A percentile compares a stretch with the other conserved stretches of the same genome.
Evolutionary conservation across 192 early-diverging fungal species (phyloP).

Genomic region (Rhizophlyctis rosea): DNA sequence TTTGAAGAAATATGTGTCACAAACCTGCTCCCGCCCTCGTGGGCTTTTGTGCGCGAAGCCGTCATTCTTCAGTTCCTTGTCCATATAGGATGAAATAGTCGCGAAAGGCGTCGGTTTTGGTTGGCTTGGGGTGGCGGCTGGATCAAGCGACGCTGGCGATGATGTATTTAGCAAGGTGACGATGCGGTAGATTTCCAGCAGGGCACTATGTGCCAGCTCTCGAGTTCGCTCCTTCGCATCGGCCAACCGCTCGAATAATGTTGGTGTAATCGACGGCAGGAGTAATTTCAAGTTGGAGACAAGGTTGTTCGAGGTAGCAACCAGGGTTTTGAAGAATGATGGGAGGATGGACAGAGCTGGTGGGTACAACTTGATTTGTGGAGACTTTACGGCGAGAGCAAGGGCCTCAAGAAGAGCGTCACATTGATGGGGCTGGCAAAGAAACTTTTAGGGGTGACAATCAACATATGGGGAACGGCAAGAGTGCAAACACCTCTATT

Average conservation of each 20-base stretch:
- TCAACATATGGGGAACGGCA: too few species aligned
- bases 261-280: not conserved
- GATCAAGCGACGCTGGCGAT: not conserved
- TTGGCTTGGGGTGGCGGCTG: not conserved
- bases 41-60: conserved; percentile 8
- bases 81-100: not conserved
- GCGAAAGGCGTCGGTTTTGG: not conserved
- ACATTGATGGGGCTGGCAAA: too few species aligned
- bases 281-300: conserved; percentile 1
- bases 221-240: conserved; percentile 11
- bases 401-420: conserved; percentile 7
- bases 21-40: conserved; percentile 7
- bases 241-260: conserved; percentile 7
- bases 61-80: conserved; percentile 7
- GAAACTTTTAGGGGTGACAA: too few species aligned
- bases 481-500: conserved; percentile 11
- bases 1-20: too few species aligned
- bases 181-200: conserved; percentile 9
- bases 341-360: conserved; percentile 7
- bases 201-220: conserved; percentile 2
- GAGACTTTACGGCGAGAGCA: not conserved
- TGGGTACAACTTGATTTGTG: conserved; percentile 7
- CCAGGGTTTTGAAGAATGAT: not conserved
- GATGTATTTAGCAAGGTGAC: not conserved
- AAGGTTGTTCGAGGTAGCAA: not conserved